Conservation (phyloP, 2,329 filamentous ascomycete species). For the Stagonosporopsis chrysanthemi region DNA sequence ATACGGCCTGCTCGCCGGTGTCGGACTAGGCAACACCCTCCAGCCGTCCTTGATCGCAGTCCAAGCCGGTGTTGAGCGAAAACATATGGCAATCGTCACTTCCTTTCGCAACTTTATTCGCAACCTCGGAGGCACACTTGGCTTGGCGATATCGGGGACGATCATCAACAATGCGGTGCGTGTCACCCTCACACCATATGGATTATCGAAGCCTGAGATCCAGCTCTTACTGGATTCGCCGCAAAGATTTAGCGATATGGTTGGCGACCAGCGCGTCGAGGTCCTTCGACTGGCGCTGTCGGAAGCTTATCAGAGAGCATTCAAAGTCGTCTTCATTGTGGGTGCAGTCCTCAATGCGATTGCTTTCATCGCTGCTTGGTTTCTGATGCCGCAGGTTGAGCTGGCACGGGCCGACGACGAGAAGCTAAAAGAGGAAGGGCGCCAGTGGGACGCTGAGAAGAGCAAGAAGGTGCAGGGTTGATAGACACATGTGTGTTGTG, state of each 20-base stretch:
- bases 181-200: constrained; percentile 16
- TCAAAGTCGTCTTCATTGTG: constrained; percentile 28
- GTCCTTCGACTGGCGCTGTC: constrained; percentile 16
- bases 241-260: constrained; percentile 13
- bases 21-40: constrained; percentile 59
- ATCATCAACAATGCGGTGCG: constrained; percentile 40
- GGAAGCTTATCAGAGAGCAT: constrained; percentile 26
- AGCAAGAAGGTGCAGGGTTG: neutral
- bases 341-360: constrained; percentile 26
- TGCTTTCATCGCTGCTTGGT: constrained; percentile 27
- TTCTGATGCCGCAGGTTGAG: constrained; percentile 30
- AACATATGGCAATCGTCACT: constrained; percentile 68
- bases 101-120: constrained; percentile 70
- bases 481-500: neutral
- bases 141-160: constrained; percentile 59
- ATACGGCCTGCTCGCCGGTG: constrained; percentile 30
- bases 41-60: constrained; percentile 65
- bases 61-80: constrained; percentile 60
- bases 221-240: constrained; percentile 27
- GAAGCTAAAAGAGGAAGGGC: constrained; percentile 30
- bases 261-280: constrained; percentile 18
- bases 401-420: constrained; percentile 27
- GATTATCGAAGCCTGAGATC: constrained; percentile 20
- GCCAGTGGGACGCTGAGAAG: constrained; percentile 20
- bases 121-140: constrained; percentile 65